These are phyloP conservation scores for Talaromyces sp. DNA, from an alignment of 2,329 filamentous ascomycete species.

Conservation along the genomic window DNA sequence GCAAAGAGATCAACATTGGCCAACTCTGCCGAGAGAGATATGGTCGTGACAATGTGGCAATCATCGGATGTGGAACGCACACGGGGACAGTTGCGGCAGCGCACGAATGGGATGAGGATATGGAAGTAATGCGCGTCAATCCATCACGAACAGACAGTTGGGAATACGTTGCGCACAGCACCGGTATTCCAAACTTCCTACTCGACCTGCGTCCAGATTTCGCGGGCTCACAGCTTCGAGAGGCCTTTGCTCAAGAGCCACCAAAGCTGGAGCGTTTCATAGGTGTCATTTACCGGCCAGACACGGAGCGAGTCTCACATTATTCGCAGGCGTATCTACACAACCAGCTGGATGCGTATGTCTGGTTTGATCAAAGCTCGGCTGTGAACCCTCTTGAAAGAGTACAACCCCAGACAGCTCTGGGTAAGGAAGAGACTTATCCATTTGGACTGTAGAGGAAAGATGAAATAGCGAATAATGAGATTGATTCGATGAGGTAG, in stretches of 20 bases:
- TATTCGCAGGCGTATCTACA: slow-evolving; percentile 47
- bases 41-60: slow-evolving; percentile 39
- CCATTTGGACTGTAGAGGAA: slow-evolving; percentile 46
- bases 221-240: slow-evolving; percentile 35
- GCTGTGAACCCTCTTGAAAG: slow-evolving; percentile 47
- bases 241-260: slow-evolving; percentile 35
- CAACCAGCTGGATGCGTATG: slow-evolving; percentile 49
- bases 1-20: slow-evolving; percentile 51
- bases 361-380: slow-evolving; percentile 50
- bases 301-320: slow-evolving; percentile 50
- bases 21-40: slow-evolving; percentile 51
- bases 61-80: slow-evolving; percentile 50
- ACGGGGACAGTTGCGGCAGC: slow-evolving; percentile 53
- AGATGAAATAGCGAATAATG: not conserved
- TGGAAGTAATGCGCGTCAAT: slow-evolving; percentile 49
- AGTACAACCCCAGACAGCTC: slow-evolving; percentile 25
- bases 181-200: slow-evolving; percentile 44
- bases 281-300: slow-evolving; percentile 51
- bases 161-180: slow-evolving; percentile 49
- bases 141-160: slow-evolving; percentile 49
- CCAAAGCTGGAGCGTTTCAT: slow-evolving; percentile 50
- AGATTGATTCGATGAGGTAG: not conserved
- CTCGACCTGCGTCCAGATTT: slow-evolving; percentile 44
- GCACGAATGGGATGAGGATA: slow-evolving; percentile 50
- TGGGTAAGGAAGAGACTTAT: slow-evolving; percentile 50